phyloP scores from a whole-genome alignment of 495 filamentous ascomycete genomes.

The Neurospora terricola region DNA sequence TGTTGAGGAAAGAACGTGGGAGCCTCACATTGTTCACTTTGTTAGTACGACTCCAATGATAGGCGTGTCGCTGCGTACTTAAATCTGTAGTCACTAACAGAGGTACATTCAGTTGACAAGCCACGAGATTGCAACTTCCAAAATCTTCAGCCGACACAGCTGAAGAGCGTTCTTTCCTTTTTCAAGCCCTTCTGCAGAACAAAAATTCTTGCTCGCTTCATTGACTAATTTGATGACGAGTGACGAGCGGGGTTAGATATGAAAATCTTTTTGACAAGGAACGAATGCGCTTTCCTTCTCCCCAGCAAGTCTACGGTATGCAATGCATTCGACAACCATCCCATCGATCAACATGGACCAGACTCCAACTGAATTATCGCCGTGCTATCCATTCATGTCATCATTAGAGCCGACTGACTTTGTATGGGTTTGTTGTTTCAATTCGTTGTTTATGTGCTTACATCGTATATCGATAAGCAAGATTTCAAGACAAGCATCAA shows the following conservation, averaged over 20 bases:
- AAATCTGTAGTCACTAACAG: not conserved
- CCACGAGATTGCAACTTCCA: not conserved
- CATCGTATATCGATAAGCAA: not conserved
- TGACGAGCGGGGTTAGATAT: not conserved
- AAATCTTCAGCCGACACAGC: not conserved
- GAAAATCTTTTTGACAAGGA: not conserved
- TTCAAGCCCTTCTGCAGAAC: not conserved
- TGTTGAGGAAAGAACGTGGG: not conserved
- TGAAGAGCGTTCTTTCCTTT: not conserved
- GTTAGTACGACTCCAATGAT: not conserved
- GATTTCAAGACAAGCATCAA: not conserved
- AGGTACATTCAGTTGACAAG: not conserved
- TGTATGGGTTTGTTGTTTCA: not conserved
- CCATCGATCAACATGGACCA: too few relatives aligned
- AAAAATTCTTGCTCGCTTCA: not conserved
- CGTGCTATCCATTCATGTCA: not conserved
- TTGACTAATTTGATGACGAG: not conserved
- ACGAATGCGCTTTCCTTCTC: not conserved
- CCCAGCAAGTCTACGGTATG: not conserved
- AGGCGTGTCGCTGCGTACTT: not conserved
- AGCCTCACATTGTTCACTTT: not conserved
- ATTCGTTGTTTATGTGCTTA: not conserved
- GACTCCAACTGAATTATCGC: too few relatives aligned
- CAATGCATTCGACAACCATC: too few relatives aligned
- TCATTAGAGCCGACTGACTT: not conserved